A percentile compares a stretch with the other conserved stretches of the same genome.
Evolutionary conservation across 352 stramenopile genomes (phyloP).

Genomic region (Phytophthora cactorum): DNA sequence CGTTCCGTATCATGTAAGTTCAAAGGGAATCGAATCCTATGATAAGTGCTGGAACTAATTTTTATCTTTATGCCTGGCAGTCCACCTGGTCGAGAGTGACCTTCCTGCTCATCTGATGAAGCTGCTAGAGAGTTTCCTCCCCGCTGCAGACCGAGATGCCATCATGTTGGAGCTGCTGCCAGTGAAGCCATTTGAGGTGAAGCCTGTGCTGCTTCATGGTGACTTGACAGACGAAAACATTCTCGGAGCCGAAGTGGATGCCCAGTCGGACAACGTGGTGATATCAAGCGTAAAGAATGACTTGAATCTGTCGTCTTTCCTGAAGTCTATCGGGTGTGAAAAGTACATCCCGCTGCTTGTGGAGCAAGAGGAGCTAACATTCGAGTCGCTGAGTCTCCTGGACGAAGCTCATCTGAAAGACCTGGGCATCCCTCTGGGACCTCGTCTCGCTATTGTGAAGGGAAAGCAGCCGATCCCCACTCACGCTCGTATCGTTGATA

Average conservation of each 20-base stretch:
- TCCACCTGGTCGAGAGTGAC: constrained; percentile 61
- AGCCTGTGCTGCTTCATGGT: constrained; percentile 76
- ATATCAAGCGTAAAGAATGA: constrained; percentile 14
- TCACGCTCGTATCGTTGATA: constrained; percentile 34
- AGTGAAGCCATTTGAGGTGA: constrained; percentile 15
- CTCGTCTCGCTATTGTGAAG: constrained; percentile 62
- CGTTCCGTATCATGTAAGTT: constrained; percentile 72
- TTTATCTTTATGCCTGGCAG: constrained; percentile 35
- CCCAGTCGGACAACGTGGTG: constrained; percentile 3
- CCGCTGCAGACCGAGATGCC: constrained; percentile 26
- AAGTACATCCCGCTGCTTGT: constrained; percentile 64
- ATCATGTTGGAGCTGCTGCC: constrained; percentile 55
- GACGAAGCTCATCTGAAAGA: constrained; percentile 62
- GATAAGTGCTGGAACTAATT: background rate
- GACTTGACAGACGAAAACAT: constrained; percentile 90
- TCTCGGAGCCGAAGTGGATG: constrained; percentile 46
- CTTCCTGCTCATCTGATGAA: constrained; percentile 69
- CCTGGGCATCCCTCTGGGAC: constrained; percentile 64
- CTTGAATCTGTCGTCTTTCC: constrained; percentile 36
- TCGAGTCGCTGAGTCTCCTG: constrained; percentile 48
- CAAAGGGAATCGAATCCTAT: background rate
- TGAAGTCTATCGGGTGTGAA: constrained; percentile 52
- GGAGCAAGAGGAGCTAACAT: constrained; percentile 65
- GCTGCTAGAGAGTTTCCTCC: constrained; percentile 68
- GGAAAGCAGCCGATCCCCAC: constrained; percentile 12